phyloP scores from a whole-genome alignment of 2,329 filamentous ascomycete species.

The Hypoxylon sp. region DNA sequence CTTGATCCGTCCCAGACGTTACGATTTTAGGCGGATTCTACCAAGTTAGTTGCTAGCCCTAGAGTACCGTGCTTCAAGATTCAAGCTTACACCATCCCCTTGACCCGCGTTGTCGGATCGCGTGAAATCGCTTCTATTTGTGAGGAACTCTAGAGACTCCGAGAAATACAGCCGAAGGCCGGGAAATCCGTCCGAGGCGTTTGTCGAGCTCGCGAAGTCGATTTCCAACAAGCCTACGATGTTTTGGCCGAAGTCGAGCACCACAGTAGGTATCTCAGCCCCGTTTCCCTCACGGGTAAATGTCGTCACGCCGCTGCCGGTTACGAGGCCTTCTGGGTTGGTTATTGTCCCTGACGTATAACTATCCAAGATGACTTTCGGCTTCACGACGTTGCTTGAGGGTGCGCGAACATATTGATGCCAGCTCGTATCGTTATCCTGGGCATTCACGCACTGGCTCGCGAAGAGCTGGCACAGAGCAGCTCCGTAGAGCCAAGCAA shows the following conservation, averaged over 20 bases:
- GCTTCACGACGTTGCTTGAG: conserved; percentile 52
- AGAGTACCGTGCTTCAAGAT: not conserved
- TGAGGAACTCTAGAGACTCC: conserved; percentile 63
- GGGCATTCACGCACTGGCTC: not conserved
- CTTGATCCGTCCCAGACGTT: conserved; percentile 65
- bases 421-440: conserved; percentile 54
- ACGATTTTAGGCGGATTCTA: conserved; percentile 54
- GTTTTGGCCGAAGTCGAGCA: conserved; percentile 67
- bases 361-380: conserved; percentile 53
- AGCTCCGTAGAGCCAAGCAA: conserved; percentile 20
- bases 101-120: conserved; percentile 61
- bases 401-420: conserved; percentile 60
- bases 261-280: conserved; percentile 56
- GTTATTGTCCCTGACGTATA: conserved; percentile 58
- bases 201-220: conserved; percentile 58
- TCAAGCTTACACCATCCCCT: conserved; percentile 44
- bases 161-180: conserved; percentile 66
- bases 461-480: conserved; percentile 23
- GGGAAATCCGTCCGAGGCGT: conserved; percentile 51
- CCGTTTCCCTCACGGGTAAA: conserved; percentile 49
- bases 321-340: conserved; percentile 57
- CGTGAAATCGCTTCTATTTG: conserved; percentile 63
- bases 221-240: conserved; percentile 62
- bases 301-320: conserved; percentile 51
- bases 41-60: not conserved